Evolutionary conservation across 1,284 basidiomycete genomes (phyloP), one percentile per base, ranked within the genome.

Genomic region (Trichosporon inkin): DNA sequence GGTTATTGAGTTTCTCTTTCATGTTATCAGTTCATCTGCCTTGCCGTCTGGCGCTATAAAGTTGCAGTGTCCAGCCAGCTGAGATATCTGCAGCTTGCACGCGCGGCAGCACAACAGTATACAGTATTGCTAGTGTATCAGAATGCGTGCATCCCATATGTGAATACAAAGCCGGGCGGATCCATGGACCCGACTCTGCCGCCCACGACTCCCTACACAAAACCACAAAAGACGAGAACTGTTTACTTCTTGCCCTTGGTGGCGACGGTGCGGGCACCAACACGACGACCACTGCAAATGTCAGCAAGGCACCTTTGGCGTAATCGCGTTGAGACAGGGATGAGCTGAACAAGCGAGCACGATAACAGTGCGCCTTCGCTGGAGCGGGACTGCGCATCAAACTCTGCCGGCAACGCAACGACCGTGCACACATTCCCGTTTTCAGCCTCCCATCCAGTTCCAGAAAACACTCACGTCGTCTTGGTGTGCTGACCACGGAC

Each of bases 401-500:
- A n/a, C n/a, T n/a, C n/a, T n/a, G n/a, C n/a, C n/a, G n/a, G n/a
- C n/a, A n/a, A n/a, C n/a, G n/a, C n/a, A n/a, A n/a, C n/a, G n/a
- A n/a, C n/a, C 28, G 28, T 32, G 8, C 28, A 8, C 28, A 4
- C 4, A 34, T 17, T 6, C 17, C 2, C 24, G 32, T 32, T n/a
- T n/a, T 8, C 28, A 53, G 3, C 24, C 11, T 32, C 44, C 10
- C 11, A 2, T 5, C 24, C 24, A 32, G 16, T 22, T 20, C 41
- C 41, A 16, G 17, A 7, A 13, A 55, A n/a, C 19, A 72, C 72
- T 64, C 44, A 74, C 66, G 96, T 99, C 61, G 96, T 99, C 85
- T 98, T 98, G 71, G 95, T 99, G 86, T 99, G 95, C 79, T 99
- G 96, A 79, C 95, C 95, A 76, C 96, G 84, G 65, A 93, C 92